Base-by-base conservation (phyloP, 2,329 filamentous ascomycete species). In the Pezicula neosporulosa region DNA sequence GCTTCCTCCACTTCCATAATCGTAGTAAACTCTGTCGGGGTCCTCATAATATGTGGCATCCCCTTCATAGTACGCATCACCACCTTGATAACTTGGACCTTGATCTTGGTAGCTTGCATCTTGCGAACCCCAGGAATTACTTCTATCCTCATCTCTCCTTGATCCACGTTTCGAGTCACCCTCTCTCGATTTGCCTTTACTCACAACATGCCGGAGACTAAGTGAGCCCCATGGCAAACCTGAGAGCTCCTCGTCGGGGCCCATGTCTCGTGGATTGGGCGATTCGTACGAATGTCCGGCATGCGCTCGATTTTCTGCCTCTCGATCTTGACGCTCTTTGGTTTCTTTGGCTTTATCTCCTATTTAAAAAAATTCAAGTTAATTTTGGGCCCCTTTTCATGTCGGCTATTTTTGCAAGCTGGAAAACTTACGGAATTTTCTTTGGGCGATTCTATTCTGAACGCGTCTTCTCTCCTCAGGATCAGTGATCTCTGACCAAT, bases 361-460 rank as follows among this genome's bases (percentile, higher is more conserved):
- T 90, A 55, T 13, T 4, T 9, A n/a, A 3, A n/a, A 16, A 15
- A 6, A 12, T 9, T 10, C 12, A 37, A 24, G 21, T 16, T 15
- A 21, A 36, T 38, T 19, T 41, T 60, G 44, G 58, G 51, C 18
- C 18, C 4, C 16, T 19, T 19, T 19, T 42, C 15, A 43, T 10
- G 10, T 28, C 19, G 18, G 12, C 28, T 15, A 16, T 50, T 27
- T 9, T 42, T 6, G 4, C 12, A 39, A 18, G 37, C 30, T 15
- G 28, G 9, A 21, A 13, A 9, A 72, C 85, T 63, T 77, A 90
- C 87, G 78, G 60, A 89, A 90, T 61, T 89, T 89, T 58, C 87
- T 77, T 63, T 90, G 87, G 2, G 87, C 87, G 54, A 90, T 80
- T 49, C 86, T 80, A 65, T 91, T 91, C 66, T 91, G 87, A 47